A percentile compares a stretch with the other conserved stretches of the same genome.
Evolutionary conservation across 31 red algal species (phyloP).

Genomic region (Odonthalia washingtoniensis): DNA sequence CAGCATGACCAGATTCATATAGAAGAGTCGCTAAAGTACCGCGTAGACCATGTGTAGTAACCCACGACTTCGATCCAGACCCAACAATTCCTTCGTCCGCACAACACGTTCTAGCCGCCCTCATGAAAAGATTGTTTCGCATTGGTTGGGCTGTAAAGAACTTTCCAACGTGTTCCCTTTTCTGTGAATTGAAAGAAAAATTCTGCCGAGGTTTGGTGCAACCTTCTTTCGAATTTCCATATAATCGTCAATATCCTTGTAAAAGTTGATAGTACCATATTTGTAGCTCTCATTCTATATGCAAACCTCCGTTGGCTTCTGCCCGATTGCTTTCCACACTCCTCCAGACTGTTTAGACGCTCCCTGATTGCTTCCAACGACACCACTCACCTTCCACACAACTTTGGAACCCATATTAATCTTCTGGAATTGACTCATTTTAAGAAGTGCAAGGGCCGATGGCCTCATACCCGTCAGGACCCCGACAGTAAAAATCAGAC

Average conservation of each 20-base stretch:
- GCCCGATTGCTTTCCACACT: neutral
- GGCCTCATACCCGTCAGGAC: neutral
- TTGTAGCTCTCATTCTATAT: neutral
- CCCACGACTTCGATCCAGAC: neutral
- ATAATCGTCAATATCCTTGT: no score
- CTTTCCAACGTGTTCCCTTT: no score
- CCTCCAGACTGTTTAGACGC: neutral
- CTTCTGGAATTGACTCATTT: neutral
- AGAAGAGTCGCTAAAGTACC: no score
- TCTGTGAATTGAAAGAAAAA: no score
- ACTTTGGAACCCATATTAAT: neutral
- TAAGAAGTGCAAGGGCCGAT: neutral
- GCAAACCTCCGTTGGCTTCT: neutral
- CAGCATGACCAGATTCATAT: no score
- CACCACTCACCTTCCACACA: no score
- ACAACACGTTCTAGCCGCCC: slow-evolving; percentile 6
- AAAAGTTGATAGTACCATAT: no score
- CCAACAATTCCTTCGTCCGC: neutral
- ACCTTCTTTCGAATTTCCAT: no score
- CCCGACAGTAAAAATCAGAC: neutral
- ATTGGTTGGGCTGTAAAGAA: no score
- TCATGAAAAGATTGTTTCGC: no score
- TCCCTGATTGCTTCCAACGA: neutral
- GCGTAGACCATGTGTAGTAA: no score
- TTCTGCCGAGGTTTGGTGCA: no score